These are phyloP conservation scores for Fusarium sp. DNA, from an alignment of 2,329 filamentous ascomycete genomes.

Conservation along the genomic window DNA sequence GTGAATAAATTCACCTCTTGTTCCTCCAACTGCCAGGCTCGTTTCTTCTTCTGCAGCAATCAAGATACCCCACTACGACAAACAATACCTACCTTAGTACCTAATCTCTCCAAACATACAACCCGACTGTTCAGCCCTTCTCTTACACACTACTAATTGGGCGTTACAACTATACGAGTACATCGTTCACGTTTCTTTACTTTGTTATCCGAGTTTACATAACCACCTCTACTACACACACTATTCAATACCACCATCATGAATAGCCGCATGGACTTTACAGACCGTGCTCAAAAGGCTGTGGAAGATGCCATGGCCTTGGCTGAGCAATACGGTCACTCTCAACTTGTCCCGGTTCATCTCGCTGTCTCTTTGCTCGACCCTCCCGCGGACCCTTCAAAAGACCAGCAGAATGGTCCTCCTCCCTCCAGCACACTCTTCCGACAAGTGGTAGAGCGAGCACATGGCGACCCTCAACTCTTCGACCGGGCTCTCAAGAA, in stretches of 20 bases:
- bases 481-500: conserved; percentile 94
- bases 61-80: conserved; percentile 39
- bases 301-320: conserved; percentile 88
- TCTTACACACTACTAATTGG: conserved; percentile 20
- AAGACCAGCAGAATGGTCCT: conserved; percentile 83
- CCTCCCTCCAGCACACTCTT: conserved; percentile 80
- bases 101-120: conserved; percentile 38
- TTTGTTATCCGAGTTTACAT: not conserved
- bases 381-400: conserved; percentile 78
- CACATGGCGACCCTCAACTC: conserved; percentile 89
- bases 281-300: conserved; percentile 90
- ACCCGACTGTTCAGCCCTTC: conserved; percentile 29
- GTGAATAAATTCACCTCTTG: conserved; percentile 44
- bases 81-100: conserved; percentile 26
- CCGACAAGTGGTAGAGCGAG: conserved; percentile 92
- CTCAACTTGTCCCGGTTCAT: conserved; percentile 90
- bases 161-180: conserved; percentile 19
- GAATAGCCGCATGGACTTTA: conserved; percentile 88
- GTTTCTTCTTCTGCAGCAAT: conserved; percentile 25
- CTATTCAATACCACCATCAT: conserved; percentile 59
- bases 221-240: not conserved
- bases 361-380: conserved; percentile 86
- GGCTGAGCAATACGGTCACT: conserved; percentile 89
- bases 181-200: not conserved
- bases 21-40: conserved; percentile 8